Conservation (phyloP, 2,329 filamentous ascomycete species). For the Stachybotrys echinatus region DNA sequence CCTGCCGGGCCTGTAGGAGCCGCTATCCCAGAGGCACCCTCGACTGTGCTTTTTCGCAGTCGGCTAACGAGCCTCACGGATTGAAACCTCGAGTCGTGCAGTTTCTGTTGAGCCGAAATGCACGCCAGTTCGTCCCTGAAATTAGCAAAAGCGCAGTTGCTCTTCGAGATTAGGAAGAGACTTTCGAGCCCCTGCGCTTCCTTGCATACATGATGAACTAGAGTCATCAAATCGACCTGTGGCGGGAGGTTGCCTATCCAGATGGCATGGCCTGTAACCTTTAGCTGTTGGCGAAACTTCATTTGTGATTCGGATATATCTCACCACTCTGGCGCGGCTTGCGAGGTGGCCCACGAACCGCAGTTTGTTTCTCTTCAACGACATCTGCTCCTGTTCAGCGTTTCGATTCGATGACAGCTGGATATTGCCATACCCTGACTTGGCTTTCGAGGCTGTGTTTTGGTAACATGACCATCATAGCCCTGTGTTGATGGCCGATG, state of each 20-base stretch:
- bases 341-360: conserved; percentile 27
- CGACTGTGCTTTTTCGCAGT: conserved; percentile 55
- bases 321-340: conserved; percentile 55
- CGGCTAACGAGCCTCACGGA: conserved; percentile 82
- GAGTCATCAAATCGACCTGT: conserved; percentile 70
- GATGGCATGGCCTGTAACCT: conserved; percentile 66
- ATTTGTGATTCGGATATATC: too few relatives aligned
- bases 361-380: conserved; percentile 11
- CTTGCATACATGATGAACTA: conserved; percentile 88
- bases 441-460: conserved; percentile 9
- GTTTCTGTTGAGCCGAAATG: conserved; percentile 68
- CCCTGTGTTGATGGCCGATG: conserved; percentile 13
- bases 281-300: too few relatives aligned
- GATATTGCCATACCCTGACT: conserved; percentile 14
- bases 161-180: conserved; percentile 91
- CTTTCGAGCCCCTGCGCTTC: conserved; percentile 78
- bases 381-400: not conserved
- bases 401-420: not conserved
- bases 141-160: conserved; percentile 96
- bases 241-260: conserved; percentile 95
- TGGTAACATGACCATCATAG: conserved; percentile 5
- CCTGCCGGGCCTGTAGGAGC: conserved; percentile 52
- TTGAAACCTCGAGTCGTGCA: conserved; percentile 88
- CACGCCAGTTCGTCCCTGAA: conserved; percentile 79
- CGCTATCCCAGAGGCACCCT: conserved; percentile 39